Evolutionary conservation across 2,329 filamentous ascomycete genomes (phyloP).

Genomic region (Westerdykella ornata): DNA sequence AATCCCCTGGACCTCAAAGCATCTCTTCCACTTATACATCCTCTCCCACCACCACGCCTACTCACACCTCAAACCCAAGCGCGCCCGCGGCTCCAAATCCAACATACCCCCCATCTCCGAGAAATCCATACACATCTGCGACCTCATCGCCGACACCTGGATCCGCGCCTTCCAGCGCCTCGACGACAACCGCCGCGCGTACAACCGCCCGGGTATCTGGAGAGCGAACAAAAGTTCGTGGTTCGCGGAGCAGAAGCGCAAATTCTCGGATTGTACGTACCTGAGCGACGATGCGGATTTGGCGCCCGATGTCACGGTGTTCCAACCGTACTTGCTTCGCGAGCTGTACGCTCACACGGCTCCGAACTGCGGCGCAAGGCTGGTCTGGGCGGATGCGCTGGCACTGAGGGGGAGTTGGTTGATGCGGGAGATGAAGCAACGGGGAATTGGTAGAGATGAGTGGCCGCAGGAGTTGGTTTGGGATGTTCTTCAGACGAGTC

Average conservation of each 20-base stretch:
- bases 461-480: slow-evolving; percentile 15
- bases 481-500: slow-evolving; percentile 21
- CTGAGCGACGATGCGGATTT: slow-evolving; percentile 10
- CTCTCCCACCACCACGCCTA: slow-evolving; percentile 10
- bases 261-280: slow-evolving; percentile 6
- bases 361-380: slow-evolving; percentile 17
- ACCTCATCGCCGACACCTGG: slow-evolving; percentile 30
- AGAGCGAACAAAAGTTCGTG: slow-evolving; percentile 7
- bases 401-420: slow-evolving; percentile 18
- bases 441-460: neutral
- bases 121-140: slow-evolving; percentile 15
- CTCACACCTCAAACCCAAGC: slow-evolving; percentile 1
- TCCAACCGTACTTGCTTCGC: slow-evolving; percentile 11
- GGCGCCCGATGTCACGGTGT: slow-evolving; percentile 8
- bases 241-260: neutral
- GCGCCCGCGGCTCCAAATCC: too few species aligned
- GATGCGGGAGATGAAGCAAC: slow-evolving; percentile 5
- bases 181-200: slow-evolving; percentile 1
- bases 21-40: slow-evolving; percentile 24
- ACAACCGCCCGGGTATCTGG: slow-evolving; percentile 11
- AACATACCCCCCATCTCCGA: too few species aligned
- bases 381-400: slow-evolving; percentile 29
- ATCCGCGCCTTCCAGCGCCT: slow-evolving; percentile 26
- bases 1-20: slow-evolving; percentile 14
- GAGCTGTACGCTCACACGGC: slow-evolving; percentile 19